phyloP scores from a whole-genome alignment of 495 filamentous ascomycete species.

The Tuber borchii region DNA sequence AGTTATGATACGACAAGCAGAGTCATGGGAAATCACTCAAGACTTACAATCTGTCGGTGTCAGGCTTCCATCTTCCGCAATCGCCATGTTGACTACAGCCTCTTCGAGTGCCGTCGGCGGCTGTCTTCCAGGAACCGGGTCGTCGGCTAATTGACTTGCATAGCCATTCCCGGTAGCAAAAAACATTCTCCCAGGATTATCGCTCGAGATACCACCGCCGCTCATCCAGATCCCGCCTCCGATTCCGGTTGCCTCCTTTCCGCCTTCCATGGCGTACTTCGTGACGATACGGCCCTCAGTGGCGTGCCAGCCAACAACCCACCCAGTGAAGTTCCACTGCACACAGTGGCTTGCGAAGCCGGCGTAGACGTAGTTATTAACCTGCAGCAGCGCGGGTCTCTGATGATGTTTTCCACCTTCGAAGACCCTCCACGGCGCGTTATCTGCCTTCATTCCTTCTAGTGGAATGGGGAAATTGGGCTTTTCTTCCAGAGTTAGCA shows the following conservation, averaged over 20 bases:
- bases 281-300: conserved; percentile 45
- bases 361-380: conserved; percentile 46
- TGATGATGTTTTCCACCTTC: conserved; percentile 47
- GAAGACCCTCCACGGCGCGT: conserved; percentile 47
- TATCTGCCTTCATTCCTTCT: conserved; percentile 45
- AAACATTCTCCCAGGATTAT: conserved; percentile 43
- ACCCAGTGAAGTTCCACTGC: conserved; percentile 49
- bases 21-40: conserved; percentile 1
- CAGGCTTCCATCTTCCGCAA: conserved; percentile 40
- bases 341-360: conserved; percentile 49
- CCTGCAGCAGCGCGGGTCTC: conserved; percentile 45
- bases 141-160: conserved; percentile 41
- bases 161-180: conserved; percentile 44
- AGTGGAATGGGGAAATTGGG: conserved; percentile 45
- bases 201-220: conserved; percentile 42
- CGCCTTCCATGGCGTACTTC: conserved; percentile 44
- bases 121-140: conserved; percentile 41
- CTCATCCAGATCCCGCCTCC: conserved; percentile 44
- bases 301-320: conserved; percentile 48
- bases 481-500: conserved; percentile 43
- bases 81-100: conserved; percentile 44
- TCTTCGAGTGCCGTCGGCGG: conserved; percentile 43
- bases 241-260: conserved; percentile 35
- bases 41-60: conserved; percentile 36
- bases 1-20: conserved; percentile 33